Base-by-base conservation (phyloP, 345 rosid genomes). In the Citrus mangshanensis region DNA sequence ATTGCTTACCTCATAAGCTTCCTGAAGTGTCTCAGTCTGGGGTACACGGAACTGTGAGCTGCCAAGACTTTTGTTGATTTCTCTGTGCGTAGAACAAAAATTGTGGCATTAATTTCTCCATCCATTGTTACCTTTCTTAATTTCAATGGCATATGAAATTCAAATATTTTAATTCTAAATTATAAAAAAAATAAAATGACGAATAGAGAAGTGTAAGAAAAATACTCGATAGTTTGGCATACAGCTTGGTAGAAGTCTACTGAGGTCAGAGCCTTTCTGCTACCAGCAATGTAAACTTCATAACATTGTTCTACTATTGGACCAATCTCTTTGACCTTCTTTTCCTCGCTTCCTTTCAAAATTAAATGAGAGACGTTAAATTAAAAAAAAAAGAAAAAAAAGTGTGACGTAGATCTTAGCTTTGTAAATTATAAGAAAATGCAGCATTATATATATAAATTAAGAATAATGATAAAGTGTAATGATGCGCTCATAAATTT, bases 31-130 rank as follows among this genome's bases (percentile, higher is more conserved):
- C 0, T 70, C 34, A n/a, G 60, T 79, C 70, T 81, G 75, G 18
- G 98, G 98, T 56, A 90, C 84, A 67, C 86, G 82, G 67, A 93
- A 77, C 64, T 93, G 97, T 9, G 95, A 86, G 81, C 91, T 90
- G 64, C 91, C 89, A 28, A 91, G 83, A 81, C 81, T 89, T 78
- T 67, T 82, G 81, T 95, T 95, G 61, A 90, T 87, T 76, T 89
- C 84, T 72, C 98, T 91, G 83, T 49, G 37, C 70, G 4, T 56
- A 3, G 5, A 56, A 60, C 4, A 6, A 61, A 59, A 49, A 1
- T 72, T 19, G 12, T 1, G 12, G 30, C 32, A 14, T 1, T 51
- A 54, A 54, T 54, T 54, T 54, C 58, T 14, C 22, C 7, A 19
- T 18, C 58, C 58, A 54, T 18, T 54, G 22, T 54, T 46, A 46